Evolutionary conservation across 2,329 filamentous ascomycete species (phyloP).

Genomic region (Neonectria magnoliae): DNA sequence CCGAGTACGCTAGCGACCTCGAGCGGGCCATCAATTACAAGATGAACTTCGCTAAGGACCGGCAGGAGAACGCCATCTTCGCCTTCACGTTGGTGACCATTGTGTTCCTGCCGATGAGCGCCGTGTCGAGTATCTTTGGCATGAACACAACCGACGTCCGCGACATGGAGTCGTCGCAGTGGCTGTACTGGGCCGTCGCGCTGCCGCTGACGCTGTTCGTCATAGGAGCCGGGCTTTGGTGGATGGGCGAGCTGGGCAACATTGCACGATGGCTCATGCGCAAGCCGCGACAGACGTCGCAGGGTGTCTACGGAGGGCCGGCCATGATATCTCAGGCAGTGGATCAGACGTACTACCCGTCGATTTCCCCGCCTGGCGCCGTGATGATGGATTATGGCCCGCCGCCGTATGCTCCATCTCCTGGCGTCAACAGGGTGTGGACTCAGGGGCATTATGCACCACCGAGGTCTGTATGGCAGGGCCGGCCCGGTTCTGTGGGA

Average conservation of each 20-base stretch:
- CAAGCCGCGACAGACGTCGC: constrained; percentile 19
- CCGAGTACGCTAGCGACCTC: constrained; percentile 45
- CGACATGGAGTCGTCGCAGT: constrained; percentile 59
- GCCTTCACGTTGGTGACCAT: constrained; percentile 62
- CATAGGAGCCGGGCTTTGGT: constrained; percentile 52
- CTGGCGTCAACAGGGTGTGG: not conserved
- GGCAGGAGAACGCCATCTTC: constrained; percentile 59
- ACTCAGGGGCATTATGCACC: not conserved
- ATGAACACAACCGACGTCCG: constrained; percentile 64
- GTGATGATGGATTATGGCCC: constrained; percentile 17
- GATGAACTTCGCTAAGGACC: constrained; percentile 54
- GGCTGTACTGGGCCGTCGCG: constrained; percentile 61
- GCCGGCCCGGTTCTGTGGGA: not conserved
- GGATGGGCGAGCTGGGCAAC: constrained; percentile 55
- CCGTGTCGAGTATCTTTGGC: constrained; percentile 60
- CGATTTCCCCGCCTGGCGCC: constrained; percentile 4
- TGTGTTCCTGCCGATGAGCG: constrained; percentile 58
- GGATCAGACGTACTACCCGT: constrained; percentile 18
- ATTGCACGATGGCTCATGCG: constrained; percentile 44
- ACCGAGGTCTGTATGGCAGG: not conserved
- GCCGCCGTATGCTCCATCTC: constrained; percentile 12
- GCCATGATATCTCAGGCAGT: constrained; percentile 22
- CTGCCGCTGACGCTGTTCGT: constrained; percentile 57
- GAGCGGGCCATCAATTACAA: constrained; percentile 47
- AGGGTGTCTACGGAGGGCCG: constrained; percentile 23